Conservation (phyloP, 2,329 filamentous ascomycete genomes). For the Diaporthe sp. region DNA sequence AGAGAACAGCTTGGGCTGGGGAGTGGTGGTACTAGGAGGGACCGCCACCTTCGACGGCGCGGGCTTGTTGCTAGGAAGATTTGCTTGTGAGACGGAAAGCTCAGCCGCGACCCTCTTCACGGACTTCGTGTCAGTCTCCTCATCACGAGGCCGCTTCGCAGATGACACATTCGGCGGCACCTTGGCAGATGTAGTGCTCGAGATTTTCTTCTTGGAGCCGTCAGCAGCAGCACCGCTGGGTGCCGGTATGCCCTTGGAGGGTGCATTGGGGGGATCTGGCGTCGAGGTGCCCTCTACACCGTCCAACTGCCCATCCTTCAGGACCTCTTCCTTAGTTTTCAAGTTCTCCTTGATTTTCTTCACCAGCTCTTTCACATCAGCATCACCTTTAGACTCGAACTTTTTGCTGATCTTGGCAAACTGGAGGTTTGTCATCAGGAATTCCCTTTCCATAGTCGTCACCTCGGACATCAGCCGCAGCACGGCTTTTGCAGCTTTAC, state of each 20-base stretch:
- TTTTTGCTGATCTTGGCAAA: constrained; percentile 74
- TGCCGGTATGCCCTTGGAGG: constrained; percentile 19
- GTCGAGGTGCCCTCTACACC: constrained; percentile 42
- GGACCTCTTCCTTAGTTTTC: constrained; percentile 41
- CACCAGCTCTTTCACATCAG: constrained; percentile 72
- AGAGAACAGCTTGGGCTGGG: constrained; percentile 35
- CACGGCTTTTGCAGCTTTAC: constrained; percentile 67
- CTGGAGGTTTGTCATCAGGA: constrained; percentile 72
- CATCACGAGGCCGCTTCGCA: constrained; percentile 54
- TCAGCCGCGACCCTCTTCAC: constrained; percentile 55
- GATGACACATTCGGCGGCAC: constrained; percentile 42
- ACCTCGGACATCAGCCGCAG: constrained; percentile 72
- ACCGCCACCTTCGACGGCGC: constrained; percentile 33
- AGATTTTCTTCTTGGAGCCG: constrained; percentile 42
- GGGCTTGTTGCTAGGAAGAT: constrained; percentile 34
- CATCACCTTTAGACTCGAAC: constrained; percentile 74
- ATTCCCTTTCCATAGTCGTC: constrained; percentile 71
- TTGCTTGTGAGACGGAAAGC: constrained; percentile 42
- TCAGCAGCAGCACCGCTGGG: constrained; percentile 31
- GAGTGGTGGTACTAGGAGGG: constrained; percentile 22
- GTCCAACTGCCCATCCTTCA: constrained; percentile 44
- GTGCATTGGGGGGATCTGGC: constrained; percentile 31
- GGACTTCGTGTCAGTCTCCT: constrained; percentile 52
- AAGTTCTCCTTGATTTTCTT: constrained; percentile 55
- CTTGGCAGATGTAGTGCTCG: constrained; percentile 38